These are phyloP conservation scores for Diospyros kaki DNA, from an alignment of 148 eudicot genomes.

Conservation along the genomic window DNA sequence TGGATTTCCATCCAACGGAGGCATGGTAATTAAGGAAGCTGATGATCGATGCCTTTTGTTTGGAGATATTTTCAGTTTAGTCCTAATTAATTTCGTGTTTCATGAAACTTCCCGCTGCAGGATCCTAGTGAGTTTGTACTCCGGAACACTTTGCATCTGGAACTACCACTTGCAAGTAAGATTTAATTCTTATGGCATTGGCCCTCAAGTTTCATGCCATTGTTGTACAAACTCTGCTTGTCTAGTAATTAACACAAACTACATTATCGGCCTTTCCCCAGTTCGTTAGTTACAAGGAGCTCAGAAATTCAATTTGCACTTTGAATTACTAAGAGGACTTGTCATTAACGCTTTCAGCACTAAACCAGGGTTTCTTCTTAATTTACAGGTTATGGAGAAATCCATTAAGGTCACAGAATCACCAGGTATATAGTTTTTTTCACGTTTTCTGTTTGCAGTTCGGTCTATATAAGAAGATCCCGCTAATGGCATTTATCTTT, in stretches of 20 bases:
- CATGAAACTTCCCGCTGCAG: conserved; percentile 23
- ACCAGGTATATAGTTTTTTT: conserved; percentile 39
- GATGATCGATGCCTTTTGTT: too few species aligned
- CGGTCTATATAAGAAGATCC: neutral
- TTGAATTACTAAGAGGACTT: neutral
- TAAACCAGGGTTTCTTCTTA: neutral
- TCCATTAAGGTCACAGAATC: conserved; percentile 46
- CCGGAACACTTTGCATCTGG: conserved; percentile 65
- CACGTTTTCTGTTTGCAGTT: neutral
- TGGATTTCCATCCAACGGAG: conserved; percentile 64
- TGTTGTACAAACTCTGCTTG: neutral
- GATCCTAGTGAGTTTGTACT: conserved; percentile 60
- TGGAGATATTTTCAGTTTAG: too few species aligned
- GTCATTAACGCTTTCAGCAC: neutral
- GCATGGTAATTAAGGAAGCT: conserved; percentile 42
- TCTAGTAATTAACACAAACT: too few species aligned
- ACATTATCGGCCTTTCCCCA: neutral
- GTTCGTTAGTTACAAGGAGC: neutral
- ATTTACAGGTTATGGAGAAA: conserved; percentile 45
- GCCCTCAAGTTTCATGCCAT: neutral
- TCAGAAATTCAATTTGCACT: neutral
- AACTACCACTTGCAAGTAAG: conserved; percentile 63
- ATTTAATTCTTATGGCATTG: neutral
- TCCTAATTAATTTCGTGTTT: too few species aligned
- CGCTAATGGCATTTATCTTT: neutral